A percentile compares a stretch with the other conserved stretches of the same genome.
These are phyloP conservation scores for Fusarium sp. DNA, from an alignment of 2,329 filamentous ascomycete species.

Conservation along the genomic window DNA sequence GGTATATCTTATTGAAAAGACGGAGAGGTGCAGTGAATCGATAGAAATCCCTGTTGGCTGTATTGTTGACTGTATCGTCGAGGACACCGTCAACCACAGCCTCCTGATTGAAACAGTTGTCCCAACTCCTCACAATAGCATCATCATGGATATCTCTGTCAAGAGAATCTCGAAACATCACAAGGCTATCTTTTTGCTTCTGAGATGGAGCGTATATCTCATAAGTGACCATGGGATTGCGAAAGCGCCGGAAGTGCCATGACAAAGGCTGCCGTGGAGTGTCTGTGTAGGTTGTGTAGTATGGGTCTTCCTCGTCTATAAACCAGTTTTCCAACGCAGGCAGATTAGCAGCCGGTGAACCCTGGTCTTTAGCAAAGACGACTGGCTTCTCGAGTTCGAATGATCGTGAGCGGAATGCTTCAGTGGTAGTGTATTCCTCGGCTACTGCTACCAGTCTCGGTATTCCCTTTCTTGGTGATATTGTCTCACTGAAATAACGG, in stretches of 20 bases:
- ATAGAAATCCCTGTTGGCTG: constrained; percentile 57
- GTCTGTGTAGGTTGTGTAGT: constrained; percentile 9
- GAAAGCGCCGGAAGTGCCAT: constrained; percentile 48
- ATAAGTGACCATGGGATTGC: constrained; percentile 53
- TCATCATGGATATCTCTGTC: constrained; percentile 45
- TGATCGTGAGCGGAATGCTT: constrained; percentile 63
- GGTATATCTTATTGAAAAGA: constrained; percentile 70
- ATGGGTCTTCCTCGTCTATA: constrained; percentile 11
- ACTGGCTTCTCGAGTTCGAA: constrained; percentile 64
- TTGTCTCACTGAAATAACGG: background rate
- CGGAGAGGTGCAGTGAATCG: constrained; percentile 71
- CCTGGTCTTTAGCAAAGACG: constrained; percentile 59
- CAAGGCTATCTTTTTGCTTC: constrained; percentile 30
- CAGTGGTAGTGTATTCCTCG: constrained; percentile 47
- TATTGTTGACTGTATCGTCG: background rate
- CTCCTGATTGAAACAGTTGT: constrained; percentile 37
- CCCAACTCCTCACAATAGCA: constrained; percentile 49
- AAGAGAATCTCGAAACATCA: constrained; percentile 46
- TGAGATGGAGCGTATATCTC: constrained; percentile 50
- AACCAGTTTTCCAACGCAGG: constrained; percentile 74
- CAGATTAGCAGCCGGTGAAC: constrained; percentile 53
- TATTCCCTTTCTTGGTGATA: background rate
- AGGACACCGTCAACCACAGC: background rate
- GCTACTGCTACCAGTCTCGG: background rate
- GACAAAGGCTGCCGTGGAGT: constrained; percentile 34